Evolutionary conservation across 371 early-diverging fungal species (phyloP), one percentile per base, ranked within the genome.

Genomic region (Rhizopus sp.): DNA sequence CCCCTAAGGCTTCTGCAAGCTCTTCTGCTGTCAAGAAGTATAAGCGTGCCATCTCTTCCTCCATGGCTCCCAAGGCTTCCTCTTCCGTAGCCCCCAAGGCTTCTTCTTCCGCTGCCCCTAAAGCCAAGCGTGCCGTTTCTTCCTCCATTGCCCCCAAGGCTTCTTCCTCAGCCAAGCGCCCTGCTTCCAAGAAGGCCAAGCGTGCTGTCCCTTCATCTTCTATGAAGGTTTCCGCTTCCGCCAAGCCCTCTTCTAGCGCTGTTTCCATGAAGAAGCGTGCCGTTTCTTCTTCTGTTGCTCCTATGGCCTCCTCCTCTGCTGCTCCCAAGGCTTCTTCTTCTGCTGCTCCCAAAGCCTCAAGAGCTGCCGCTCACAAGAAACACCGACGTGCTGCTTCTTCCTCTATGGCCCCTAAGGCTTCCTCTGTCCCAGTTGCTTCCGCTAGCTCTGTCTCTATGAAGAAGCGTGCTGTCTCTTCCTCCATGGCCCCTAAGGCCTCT

Each of bases 281-380:
- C 2, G 15, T 13, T 3, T 6, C 30, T 0, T 46, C 47, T 12
- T 23, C 47, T 46, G 8, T 29, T 46, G 47, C 23, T 23, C 10
- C 47, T 29, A 44, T 7, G n/a, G 15, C 6, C 9, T 13, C 44
- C 3, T 35, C 39, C 6, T 46, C 30, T 5, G 10, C 30, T 9
- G 38, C 44, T 13, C 33, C 31, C 33, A 52, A n/a, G 35, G 50
- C 51, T 15, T 45, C 38, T 50, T 44, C 32, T 31, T 30, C 53
- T 29, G 53, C 23, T 15, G 41, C 41, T 41, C 15, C n/a, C 41
- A 23, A 23, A 23, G 23, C 15, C 41, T 23, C 23, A 23, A 23
- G 23, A 23, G 23, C 23, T 6, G 44, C 6, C 2, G 23, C 7
- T 46, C 7, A 6, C 9, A 46, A 31, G 31, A 30, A 7, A 13